Percentiles rank a stretch among this genome's conserved stretches.
These are phyloP conservation scores for Rubia balearica DNA, from an alignment of 305 asterid genomes.

Conservation along the genomic window DNA sequence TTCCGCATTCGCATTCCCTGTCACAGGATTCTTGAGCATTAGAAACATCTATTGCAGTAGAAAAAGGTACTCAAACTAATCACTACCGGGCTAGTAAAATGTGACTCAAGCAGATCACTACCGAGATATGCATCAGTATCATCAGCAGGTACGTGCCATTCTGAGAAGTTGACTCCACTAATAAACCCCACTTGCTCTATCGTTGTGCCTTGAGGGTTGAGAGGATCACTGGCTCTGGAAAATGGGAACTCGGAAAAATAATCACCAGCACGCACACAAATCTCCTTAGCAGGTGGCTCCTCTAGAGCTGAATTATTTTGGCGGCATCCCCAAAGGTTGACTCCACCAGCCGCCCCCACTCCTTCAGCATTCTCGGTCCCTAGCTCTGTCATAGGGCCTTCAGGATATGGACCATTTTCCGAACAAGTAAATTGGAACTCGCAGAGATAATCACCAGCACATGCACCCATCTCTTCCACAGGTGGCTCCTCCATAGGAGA, in stretches of 20 bases:
- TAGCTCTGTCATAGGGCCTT: neutral
- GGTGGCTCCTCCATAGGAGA: neutral
- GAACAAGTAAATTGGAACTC: neutral
- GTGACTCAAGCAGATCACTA: too few species aligned
- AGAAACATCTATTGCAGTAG: neutral
- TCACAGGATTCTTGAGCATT: neutral
- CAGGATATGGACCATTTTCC: neutral
- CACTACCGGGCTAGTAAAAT: too few species aligned
- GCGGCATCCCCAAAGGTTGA: neutral
- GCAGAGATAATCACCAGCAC: constrained; percentile 3
- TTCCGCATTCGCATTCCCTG: neutral
- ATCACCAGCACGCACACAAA: neutral
- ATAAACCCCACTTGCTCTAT: too few species aligned
- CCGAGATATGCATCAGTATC: too few species aligned
- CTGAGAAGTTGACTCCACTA: too few species aligned
- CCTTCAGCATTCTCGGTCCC: neutral
- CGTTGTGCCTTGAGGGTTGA: too few species aligned
- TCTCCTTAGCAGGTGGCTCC: neutral
- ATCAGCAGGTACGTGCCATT: too few species aligned
- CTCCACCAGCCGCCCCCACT: neutral
- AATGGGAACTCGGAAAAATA: neutral
- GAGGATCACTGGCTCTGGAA: too few species aligned
- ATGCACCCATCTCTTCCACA: constrained; percentile 1
- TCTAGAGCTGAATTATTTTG: neutral
- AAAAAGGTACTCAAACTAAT: too few species aligned